phyloP scores from a whole-genome alignment of 2,329 filamentous ascomycete species.

The Paecilomyces formosus region DNA sequence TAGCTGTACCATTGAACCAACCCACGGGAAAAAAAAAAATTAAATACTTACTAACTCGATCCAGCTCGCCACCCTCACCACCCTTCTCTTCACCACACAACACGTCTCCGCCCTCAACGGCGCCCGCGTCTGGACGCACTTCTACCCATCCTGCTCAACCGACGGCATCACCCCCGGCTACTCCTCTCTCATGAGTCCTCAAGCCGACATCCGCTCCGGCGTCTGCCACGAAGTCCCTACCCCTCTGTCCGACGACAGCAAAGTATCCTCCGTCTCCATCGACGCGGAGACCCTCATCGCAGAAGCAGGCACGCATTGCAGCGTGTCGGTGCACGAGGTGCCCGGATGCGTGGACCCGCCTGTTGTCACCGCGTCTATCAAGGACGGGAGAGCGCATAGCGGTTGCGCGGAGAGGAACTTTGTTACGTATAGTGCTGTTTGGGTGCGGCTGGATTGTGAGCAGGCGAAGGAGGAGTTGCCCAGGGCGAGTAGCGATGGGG shows the following conservation, averaged over 20 bases:
- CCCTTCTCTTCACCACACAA: conserved; percentile 11
- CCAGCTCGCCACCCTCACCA: conserved; percentile 12
- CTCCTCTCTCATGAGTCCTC: conserved; percentile 14
- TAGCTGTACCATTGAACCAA: neutral
- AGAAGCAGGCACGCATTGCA: conserved; percentile 15
- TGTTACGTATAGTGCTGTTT: conserved; percentile 19
- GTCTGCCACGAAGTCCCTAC: conserved; percentile 19
- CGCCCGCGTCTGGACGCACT: conserved; percentile 23
- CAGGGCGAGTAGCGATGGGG: neutral
- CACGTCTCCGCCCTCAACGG: conserved; percentile 9
- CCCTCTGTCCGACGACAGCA: conserved; percentile 14
- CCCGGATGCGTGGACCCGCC: conserved; percentile 23
- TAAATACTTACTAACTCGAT: neutral
- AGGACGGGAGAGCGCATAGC: conserved; percentile 15
- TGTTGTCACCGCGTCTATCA: conserved; percentile 15
- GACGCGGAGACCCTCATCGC: conserved; percentile 15
- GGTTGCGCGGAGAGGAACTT: conserved; percentile 16
- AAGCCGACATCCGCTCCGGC: conserved; percentile 13
- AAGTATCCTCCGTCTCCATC: conserved; percentile 20
- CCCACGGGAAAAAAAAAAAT: neutral
- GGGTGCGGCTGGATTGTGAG: conserved; percentile 23
- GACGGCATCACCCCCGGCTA: conserved; percentile 10
- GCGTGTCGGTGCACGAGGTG: conserved; percentile 24
- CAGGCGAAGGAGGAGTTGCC: conserved; percentile 2
- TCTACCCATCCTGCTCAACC: conserved; percentile 20